A percentile compares a stretch with the other conserved stretches of the same genome.
Evolutionary conservation across 352 stramenopile genomes (phyloP).

Genomic region (Phytophthora syringae): DNA sequence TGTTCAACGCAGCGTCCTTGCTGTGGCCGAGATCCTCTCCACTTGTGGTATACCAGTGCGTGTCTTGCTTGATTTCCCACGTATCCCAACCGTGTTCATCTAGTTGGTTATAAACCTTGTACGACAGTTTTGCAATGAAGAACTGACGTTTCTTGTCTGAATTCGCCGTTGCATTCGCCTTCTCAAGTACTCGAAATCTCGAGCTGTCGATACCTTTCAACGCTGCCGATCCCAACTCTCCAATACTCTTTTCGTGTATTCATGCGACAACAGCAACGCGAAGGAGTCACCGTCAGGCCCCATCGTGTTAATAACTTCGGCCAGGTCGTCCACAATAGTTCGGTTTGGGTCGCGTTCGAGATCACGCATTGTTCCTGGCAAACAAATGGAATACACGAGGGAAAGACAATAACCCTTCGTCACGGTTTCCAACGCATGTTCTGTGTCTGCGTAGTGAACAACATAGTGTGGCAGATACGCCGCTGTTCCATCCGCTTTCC

Average conservation of each 20-base stretch:
- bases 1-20: too few species aligned
- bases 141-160: constrained; percentile 15
- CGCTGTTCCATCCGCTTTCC: constrained; percentile 1
- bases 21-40: too few species aligned
- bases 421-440: too few species aligned
- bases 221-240: constrained; percentile 10
- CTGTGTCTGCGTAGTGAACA: constrained; percentile 31
- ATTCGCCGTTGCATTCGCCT: constrained; percentile 18
- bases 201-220: constrained; percentile 31
- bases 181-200: constrained; percentile 22
- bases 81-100: background rate
- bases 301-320: constrained; percentile 7
- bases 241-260: constrained; percentile 35
- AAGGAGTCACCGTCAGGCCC: constrained; percentile 10
- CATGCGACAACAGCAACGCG: constrained; percentile 25
- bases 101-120: background rate
- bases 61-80: background rate
- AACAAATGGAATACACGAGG: constrained; percentile 34
- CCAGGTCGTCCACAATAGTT: constrained; percentile 2
- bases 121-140: constrained; percentile 21
- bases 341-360: background rate
- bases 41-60: too few species aligned
- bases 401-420: too few species aligned
- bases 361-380: constrained; percentile 4
- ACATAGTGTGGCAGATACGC: constrained; percentile 22